phyloP scores from a whole-genome alignment of 441 rosid genomes.

The Populus tomentosa region DNA sequence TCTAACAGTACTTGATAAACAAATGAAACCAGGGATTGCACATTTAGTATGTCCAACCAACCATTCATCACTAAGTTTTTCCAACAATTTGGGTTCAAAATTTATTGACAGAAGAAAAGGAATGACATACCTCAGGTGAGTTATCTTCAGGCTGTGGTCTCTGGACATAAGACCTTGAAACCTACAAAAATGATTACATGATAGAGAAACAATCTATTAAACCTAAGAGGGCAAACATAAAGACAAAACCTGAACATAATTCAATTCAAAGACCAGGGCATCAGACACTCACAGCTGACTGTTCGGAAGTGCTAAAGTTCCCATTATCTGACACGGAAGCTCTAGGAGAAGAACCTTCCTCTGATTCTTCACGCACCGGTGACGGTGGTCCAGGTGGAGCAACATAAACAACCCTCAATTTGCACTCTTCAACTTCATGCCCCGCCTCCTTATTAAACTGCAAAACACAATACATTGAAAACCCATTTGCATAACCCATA shows the following conservation, averaged over 20 bases:
- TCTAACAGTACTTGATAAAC: not conserved
- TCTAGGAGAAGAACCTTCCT: constrained; percentile 75
- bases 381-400: constrained; percentile 71
- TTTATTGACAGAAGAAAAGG: not conserved
- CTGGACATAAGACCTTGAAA: constrained; percentile 41
- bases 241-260: not conserved
- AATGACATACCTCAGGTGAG: constrained; percentile 49
- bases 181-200: constrained; percentile 30
- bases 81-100: not conserved
- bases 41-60: not conserved
- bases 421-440: constrained; percentile 61
- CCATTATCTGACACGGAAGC: constrained; percentile 46
- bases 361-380: constrained; percentile 79
- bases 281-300: constrained; percentile 16
- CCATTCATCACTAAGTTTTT: not conserved
- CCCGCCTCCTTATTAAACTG: constrained; percentile 69
- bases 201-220: constrained; percentile 8
- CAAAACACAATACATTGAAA: constrained; percentile 5
- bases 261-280: constrained; percentile 4
- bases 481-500: not conserved
- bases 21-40: not conserved
- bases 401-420: constrained; percentile 72
- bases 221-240: not conserved
- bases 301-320: constrained; percentile 27
- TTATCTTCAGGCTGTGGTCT: constrained; percentile 43